Evolutionary conservation across 2,329 filamentous ascomycete species (phyloP), one percentile per base, ranked within the genome.

Genomic region (Colletotrichum liriopes): DNA sequence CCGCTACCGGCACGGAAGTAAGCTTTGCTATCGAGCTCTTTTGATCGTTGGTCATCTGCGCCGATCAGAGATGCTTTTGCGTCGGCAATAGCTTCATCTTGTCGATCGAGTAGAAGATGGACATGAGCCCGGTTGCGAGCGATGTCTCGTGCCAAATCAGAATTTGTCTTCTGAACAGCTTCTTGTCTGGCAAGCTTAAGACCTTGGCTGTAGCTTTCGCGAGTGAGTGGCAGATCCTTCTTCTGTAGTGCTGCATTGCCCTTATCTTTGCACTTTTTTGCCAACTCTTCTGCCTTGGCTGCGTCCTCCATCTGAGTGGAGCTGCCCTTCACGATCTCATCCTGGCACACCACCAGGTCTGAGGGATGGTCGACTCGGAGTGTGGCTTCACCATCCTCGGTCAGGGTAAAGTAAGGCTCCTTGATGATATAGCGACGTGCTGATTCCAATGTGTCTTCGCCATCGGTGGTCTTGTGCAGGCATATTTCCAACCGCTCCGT

Each of bases 351-450:
- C 0, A 80, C 55, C 1, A 82, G 65, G 43, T 82, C 80, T 1
- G 80, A 80, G 0, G 78, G 80, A 35, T 82, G 80, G 7, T 81
- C 79, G 14, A 82, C 51, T 0, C 85, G 82, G 43, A 88, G 74
- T 0, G 79, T 81, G 56, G 81, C 80, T 14, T 83, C 78, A 5
- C 83, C 84, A 49, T 84, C 77, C 16, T 76, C 77, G 63, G 80
- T 84, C 0, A 83, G 56, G 16, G 85, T 87, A 70, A 87, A 83
- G 67, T 84, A 88, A 0, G 86, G 86, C 72, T 89, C 87, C 65
- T 87, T 88, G 18, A 89, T 75, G 5, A 85, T 43, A 7, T 87
- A 77, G 0, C 79, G 74, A 1, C 78, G 73, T 74, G 76, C 51
- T 67, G 77, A 58, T 80, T 83, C 81, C 7, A 84, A 67, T 1